These are phyloP conservation scores for Saturnispora quitensis DNA, from an alignment of 805 yeast genomes.

Conservation along the genomic window DNA sequence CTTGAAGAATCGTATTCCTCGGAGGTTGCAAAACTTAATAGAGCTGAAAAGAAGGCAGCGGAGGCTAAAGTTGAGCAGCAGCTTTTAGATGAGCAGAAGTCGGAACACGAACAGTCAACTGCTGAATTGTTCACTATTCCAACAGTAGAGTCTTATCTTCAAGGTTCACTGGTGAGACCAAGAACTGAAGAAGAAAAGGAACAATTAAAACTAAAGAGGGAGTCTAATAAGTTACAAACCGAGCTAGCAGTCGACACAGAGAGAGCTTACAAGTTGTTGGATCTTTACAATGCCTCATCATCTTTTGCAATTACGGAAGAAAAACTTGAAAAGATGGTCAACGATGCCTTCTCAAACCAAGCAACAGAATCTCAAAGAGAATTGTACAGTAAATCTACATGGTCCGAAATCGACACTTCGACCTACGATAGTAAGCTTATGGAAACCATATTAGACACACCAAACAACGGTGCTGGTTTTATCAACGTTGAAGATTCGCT, in stretches of 20 bases:
- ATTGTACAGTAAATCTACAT: slow-evolving; percentile 11
- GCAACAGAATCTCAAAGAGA: slow-evolving; percentile 5
- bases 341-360: slow-evolving; percentile 37
- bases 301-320: slow-evolving; percentile 66
- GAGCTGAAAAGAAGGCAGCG: slow-evolving; percentile 21
- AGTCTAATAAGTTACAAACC: slow-evolving; percentile 51
- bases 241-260: slow-evolving; percentile 45
- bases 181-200: slow-evolving; percentile 65
- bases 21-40: slow-evolving; percentile 31
- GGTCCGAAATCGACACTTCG: slow-evolving; percentile 13
- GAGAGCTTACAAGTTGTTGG: slow-evolving; percentile 50
- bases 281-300: slow-evolving; percentile 61
- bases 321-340: slow-evolving; percentile 49
- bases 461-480: slow-evolving; percentile 26
- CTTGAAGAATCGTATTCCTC: slow-evolving; percentile 47
- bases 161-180: slow-evolving; percentile 61
- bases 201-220: slow-evolving; percentile 48
- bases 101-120: slow-evolving; percentile 32
- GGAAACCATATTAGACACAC: slow-evolving; percentile 25
- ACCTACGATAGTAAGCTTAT: slow-evolving; percentile 21
- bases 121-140: slow-evolving; percentile 69
- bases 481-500: slow-evolving; percentile 26
- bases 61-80: slow-evolving; percentile 22
- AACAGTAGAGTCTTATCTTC: slow-evolving; percentile 57
- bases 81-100: slow-evolving; percentile 18